A percentile compares a stretch with the other conserved stretches of the same genome.
phyloP scores from a whole-genome alignment of 208 protist species.

The Plasmodiophora brassicae region DNA sequence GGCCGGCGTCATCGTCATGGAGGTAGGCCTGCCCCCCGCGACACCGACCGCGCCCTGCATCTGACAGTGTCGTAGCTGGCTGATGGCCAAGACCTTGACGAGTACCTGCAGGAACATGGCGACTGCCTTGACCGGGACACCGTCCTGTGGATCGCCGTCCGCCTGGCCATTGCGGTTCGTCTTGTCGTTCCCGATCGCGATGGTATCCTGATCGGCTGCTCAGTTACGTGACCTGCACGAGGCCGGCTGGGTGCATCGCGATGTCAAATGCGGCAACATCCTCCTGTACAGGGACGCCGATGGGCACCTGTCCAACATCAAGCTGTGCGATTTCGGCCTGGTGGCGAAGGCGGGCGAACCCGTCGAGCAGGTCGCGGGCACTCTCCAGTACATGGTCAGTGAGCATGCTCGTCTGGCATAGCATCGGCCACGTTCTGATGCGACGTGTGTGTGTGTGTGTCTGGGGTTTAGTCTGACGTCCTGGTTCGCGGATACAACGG shows the following conservation, averaged over 20 bases:
- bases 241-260: not conserved
- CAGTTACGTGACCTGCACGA: not conserved
- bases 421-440: no score
- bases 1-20: not conserved
- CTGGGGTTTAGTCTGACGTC: no score
- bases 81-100: not conserved
- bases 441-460: no score
- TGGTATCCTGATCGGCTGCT: not conserved
- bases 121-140: not conserved
- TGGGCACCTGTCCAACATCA: not conserved
- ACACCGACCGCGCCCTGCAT: no score
- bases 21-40: no score
- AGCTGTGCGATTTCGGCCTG: not conserved
- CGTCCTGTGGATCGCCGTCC: not conserved
- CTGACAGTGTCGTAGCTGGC: no score
- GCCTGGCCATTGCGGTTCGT: not conserved
- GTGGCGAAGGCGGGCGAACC: not conserved
- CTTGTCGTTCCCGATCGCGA: not conserved
- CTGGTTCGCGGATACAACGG: not conserved
- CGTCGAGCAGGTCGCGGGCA: not conserved
- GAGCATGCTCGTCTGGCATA: no score
- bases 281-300: not conserved
- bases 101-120: not conserved
- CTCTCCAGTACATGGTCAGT: not conserved
- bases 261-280: slow-evolving; percentile 15